Evolutionary conservation across 495 filamentous ascomycete genomes (phyloP).

Genomic region (Tuber microsphaerosporum): DNA sequence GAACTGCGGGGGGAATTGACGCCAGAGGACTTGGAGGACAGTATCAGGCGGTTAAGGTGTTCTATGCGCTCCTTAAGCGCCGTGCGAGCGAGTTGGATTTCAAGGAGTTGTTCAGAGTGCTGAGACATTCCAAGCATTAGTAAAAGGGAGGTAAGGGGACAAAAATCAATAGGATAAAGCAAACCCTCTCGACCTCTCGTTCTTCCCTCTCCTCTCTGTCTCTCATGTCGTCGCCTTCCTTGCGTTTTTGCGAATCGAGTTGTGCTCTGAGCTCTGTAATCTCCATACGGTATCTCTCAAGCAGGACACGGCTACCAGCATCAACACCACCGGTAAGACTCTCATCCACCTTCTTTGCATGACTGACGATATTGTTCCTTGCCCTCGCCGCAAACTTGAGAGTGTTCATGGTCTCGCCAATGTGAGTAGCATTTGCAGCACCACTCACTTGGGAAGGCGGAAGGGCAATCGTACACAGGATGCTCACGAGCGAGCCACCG

Average conservation of each 20-base stretch:
- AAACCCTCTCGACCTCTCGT: conserved; percentile 62
- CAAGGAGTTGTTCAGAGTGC: conserved; percentile 93
- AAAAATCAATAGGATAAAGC: conserved; percentile 18
- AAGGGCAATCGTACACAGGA: conserved; percentile 88
- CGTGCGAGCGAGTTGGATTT: conserved; percentile 94
- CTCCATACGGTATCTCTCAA: conserved; percentile 92
- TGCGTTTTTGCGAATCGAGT: conserved; percentile 71
- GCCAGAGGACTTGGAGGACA: conserved; percentile 89
- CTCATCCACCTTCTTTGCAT: conserved; percentile 91
- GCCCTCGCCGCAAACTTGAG: conserved; percentile 93
- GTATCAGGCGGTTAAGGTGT: conserved; percentile 89
- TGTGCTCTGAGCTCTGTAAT: conserved; percentile 75
- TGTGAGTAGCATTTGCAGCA: conserved; percentile 58
- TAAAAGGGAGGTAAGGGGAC: conserved; percentile 12
- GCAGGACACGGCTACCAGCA: conserved; percentile 72
- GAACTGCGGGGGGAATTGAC: conserved; percentile 64
- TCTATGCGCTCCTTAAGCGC: conserved; percentile 96
- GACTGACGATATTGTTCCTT: conserved; percentile 95
- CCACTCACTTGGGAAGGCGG: conserved; percentile 59
- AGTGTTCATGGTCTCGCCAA: conserved; percentile 85
- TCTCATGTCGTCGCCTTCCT: conserved; percentile 60
- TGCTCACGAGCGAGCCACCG: conserved; percentile 89
- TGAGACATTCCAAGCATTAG: conserved; percentile 15
- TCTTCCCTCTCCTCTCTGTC: conserved; percentile 59
- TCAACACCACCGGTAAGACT: conserved; percentile 68